Evolutionary conservation across 495 filamentous ascomycete species (phyloP).

Genomic region (Lasiosphaeria miniovina): DNA sequence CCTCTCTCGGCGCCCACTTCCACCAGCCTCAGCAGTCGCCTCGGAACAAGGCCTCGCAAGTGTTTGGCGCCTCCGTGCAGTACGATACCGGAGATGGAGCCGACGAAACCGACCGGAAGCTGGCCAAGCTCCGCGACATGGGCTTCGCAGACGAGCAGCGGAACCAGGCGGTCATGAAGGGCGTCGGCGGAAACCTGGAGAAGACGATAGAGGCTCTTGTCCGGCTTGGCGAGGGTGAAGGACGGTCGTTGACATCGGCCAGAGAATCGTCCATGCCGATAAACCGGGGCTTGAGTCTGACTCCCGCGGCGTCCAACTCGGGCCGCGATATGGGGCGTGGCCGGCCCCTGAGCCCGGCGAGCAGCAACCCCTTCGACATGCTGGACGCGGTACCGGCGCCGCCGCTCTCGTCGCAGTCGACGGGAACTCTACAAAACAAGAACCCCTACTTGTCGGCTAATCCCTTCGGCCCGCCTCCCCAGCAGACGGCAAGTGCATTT

Average conservation of each 20-base stretch:
- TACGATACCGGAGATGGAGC: slow-evolving; percentile 35
- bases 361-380: slow-evolving; percentile 68
- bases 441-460: slow-evolving; percentile 52
- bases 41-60: slow-evolving; percentile 59
- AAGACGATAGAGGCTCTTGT: slow-evolving; percentile 79
- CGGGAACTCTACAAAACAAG: slow-evolving; percentile 50
- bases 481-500: slow-evolving; percentile 44
- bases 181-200: slow-evolving; percentile 77
- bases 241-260: slow-evolving; percentile 39
- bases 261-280: slow-evolving; percentile 31
- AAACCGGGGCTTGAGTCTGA: slow-evolving; percentile 41
- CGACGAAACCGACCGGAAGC: slow-evolving; percentile 61
- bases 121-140: slow-evolving; percentile 81
- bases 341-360: slow-evolving; percentile 42
- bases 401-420: slow-evolving; percentile 56
- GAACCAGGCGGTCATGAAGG: slow-evolving; percentile 75
- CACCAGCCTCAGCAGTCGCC: slow-evolving; percentile 25
- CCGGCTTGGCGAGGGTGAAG: slow-evolving; percentile 65
- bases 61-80: slow-evolving; percentile 64
- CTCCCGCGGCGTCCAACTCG: slow-evolving; percentile 32
- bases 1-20: slow-evolving; percentile 29
- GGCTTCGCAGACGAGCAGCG: slow-evolving; percentile 83
- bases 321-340: slow-evolving; percentile 29
- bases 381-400: slow-evolving; percentile 40
- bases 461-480: slow-evolving; percentile 46